Evolutionary conservation across 2,329 filamentous ascomycete species (phyloP), one percentile per base, ranked within the genome.

Genomic region (Colletotrichum caudatum): DNA sequence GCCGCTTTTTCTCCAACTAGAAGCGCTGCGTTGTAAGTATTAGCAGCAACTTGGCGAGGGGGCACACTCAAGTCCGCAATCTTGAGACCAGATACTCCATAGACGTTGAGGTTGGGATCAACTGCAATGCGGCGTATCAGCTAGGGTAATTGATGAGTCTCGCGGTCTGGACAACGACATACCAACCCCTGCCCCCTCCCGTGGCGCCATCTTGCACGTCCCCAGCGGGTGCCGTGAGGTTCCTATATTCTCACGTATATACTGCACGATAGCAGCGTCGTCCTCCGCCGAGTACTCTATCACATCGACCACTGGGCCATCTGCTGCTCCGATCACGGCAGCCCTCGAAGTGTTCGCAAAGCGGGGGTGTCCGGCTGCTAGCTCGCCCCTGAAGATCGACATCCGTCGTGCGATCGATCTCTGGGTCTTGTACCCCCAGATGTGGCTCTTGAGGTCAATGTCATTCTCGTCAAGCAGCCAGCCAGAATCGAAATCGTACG

Each of bases 341-440:
- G 84, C 85, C 6, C 80, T 76, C 0, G 83, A 85, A 0, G 76
- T 78, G 2, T 79, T 70, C 0, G 81, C 75, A 75, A 87, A 88
- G 8, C 77, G 76, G 1, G 86, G 86, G 57, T 87, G 84, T 0
- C 81, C 78, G 3, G 77, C 71, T 3, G 80, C 77, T 2, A 84
- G 48, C 75, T 88, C 83, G 74, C 88, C 82, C 69, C 84, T 77
- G 78, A 87, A 91, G 74, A 86, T 84, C 1, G 82, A 78, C 76
- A 88, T 87, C 2, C 89, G 86, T 3, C 90, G 85, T 60, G 85
- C 82, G 66, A 92, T 86, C 76, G 91, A 89, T 1, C 90, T 87
- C 23, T 85, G 83, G 74, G 86, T 87, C 79, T 92, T 92, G 82
- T 92, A 92, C 0, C 82, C 85, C 89, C 90, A 92, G 5, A 90